These are phyloP conservation scores for Aureobasidium namibiae DNA, from an alignment of 2,329 filamentous ascomycete species.

Conservation along the genomic window DNA sequence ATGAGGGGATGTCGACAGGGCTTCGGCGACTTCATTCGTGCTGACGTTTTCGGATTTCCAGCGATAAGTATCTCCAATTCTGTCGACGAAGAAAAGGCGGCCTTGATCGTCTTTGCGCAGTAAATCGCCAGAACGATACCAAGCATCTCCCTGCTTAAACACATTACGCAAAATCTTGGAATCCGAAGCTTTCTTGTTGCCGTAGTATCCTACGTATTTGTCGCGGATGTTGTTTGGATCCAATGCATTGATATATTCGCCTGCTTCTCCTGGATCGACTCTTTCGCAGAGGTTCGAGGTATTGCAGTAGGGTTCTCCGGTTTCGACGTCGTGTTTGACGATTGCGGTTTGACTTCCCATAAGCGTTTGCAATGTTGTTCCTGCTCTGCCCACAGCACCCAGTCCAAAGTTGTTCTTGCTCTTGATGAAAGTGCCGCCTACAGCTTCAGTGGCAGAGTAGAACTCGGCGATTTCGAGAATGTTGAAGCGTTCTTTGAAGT, in stretches of 20 bases:
- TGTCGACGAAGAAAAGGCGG: slow-evolving; percentile 70
- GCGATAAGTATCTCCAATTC: slow-evolving; percentile 68
- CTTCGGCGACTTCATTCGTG: slow-evolving; percentile 63
- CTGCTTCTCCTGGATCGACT: slow-evolving; percentile 53
- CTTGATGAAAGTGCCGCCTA: slow-evolving; percentile 62
- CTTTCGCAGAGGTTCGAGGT: slow-evolving; percentile 61
- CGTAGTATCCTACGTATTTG: slow-evolving; percentile 76
- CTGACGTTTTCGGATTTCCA: slow-evolving; percentile 57
- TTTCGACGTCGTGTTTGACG: slow-evolving; percentile 63
- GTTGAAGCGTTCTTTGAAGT: slow-evolving; percentile 65
- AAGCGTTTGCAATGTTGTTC: slow-evolving; percentile 51
- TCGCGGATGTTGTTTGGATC: slow-evolving; percentile 54
- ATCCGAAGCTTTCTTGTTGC: slow-evolving; percentile 60
- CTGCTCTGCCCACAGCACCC: slow-evolving; percentile 72
- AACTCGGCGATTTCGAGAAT: slow-evolving; percentile 30
- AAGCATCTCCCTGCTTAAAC: slow-evolving; percentile 67
- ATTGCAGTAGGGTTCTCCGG: slow-evolving; percentile 60
- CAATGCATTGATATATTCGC: slow-evolving; percentile 67
- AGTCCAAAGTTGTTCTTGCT: slow-evolving; percentile 62
- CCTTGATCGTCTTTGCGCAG: slow-evolving; percentile 64
- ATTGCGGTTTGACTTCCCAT: slow-evolving; percentile 47
- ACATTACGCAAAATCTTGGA: slow-evolving; percentile 69
- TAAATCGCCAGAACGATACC: slow-evolving; percentile 79
- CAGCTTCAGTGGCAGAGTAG: slow-evolving; percentile 42
- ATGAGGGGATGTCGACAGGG: slow-evolving; percentile 56